A percentile compares a stretch with the other conserved stretches of the same genome.
Evolutionary conservation across 2,329 filamentous ascomycete genomes (phyloP).

Genomic region (Ramularia collo-cygni): DNA sequence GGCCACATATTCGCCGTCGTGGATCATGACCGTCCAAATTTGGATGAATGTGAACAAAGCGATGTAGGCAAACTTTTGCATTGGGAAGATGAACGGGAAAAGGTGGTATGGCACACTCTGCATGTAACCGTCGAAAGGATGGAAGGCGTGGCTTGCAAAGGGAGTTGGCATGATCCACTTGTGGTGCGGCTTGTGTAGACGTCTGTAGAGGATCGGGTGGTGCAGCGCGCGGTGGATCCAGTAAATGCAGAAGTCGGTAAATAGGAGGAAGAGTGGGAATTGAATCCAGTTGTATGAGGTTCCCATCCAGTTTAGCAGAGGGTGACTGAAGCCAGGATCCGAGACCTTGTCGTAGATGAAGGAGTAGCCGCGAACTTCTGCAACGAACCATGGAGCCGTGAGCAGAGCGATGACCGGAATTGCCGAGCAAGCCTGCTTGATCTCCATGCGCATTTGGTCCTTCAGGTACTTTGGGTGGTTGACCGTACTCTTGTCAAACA

Average conservation of each 20-base stretch:
- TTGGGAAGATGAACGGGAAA: conserved; percentile 85
- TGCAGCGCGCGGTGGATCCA: conserved; percentile 84
- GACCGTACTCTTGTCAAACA: conserved; percentile 87
- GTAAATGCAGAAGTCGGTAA: conserved; percentile 88
- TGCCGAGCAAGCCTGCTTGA: conserved; percentile 66
- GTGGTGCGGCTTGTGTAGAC: conserved; percentile 93
- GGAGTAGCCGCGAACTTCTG: conserved; percentile 75
- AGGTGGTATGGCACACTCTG: conserved; percentile 89
- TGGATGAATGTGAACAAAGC: conserved; percentile 87
- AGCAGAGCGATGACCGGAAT: conserved; percentile 78
- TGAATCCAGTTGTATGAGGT: conserved; percentile 66
- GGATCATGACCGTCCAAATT: conserved; percentile 93
- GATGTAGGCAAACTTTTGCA: conserved; percentile 86
- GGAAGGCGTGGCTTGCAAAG: conserved; percentile 87
- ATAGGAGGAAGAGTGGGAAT: conserved; percentile 80
- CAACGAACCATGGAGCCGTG: conserved; percentile 73
- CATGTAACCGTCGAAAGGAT: conserved; percentile 83
- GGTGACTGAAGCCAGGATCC: conserved; percentile 23
- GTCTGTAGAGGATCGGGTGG: conserved; percentile 74
- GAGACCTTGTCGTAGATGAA: conserved; percentile 71
- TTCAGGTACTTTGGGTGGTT: conserved; percentile 91
- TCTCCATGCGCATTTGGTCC: conserved; percentile 83
- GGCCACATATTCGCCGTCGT: conserved; percentile 90
- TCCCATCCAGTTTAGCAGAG: conserved; percentile 23
- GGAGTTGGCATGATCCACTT: conserved; percentile 99